These are phyloP conservation scores for Thalassiosira livingstoniorum DNA, from an alignment of 352 stramenopile genomes.

Conservation along the genomic window DNA sequence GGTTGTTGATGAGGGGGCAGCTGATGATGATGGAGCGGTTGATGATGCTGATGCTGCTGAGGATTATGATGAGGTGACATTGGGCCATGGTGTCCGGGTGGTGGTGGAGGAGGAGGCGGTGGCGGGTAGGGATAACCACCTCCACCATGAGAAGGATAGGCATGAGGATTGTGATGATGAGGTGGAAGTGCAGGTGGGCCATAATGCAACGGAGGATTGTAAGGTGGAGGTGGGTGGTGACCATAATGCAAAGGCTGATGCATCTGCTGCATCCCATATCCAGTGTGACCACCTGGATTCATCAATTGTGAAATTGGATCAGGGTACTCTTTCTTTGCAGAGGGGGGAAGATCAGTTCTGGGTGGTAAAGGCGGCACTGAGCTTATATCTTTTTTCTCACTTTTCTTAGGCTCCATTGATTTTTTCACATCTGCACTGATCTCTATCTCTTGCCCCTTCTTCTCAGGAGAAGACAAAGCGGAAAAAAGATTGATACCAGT, in stretches of 20 bases:
- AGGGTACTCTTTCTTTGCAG: slow-evolving; percentile 30
- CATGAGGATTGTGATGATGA: slow-evolving; percentile 17
- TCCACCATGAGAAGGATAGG: slow-evolving; percentile 13
- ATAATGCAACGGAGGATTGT: slow-evolving; percentile 33
- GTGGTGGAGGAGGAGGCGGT: slow-evolving; percentile 21
- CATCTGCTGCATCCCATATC: slow-evolving; percentile 28
- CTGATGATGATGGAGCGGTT: slow-evolving; percentile 9
- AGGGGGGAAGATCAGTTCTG: not conserved
- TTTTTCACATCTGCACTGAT: not conserved
- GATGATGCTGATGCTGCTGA: slow-evolving; percentile 17
- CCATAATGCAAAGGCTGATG: slow-evolving; percentile 9
- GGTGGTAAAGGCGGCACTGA: not conserved
- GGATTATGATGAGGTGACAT: slow-evolving; percentile 20
- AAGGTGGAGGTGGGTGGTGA: slow-evolving; percentile 16
- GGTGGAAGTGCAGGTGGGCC: not conserved
- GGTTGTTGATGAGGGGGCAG: slow-evolving; percentile 21
- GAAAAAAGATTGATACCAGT: not conserved
- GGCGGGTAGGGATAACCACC: not conserved
- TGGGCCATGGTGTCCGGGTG: slow-evolving; percentile 15
- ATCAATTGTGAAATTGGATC: slow-evolving; percentile 62
- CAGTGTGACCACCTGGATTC: slow-evolving; percentile 41
- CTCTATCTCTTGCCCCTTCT: not conserved
- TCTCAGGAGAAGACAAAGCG: not conserved
- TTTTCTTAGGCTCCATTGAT: not conserved
- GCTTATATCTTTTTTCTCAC: not conserved